phyloP scores from a whole-genome alignment of 225 moss, liverwort and hornwort genomes.

The Bryum argenteum region DNA sequence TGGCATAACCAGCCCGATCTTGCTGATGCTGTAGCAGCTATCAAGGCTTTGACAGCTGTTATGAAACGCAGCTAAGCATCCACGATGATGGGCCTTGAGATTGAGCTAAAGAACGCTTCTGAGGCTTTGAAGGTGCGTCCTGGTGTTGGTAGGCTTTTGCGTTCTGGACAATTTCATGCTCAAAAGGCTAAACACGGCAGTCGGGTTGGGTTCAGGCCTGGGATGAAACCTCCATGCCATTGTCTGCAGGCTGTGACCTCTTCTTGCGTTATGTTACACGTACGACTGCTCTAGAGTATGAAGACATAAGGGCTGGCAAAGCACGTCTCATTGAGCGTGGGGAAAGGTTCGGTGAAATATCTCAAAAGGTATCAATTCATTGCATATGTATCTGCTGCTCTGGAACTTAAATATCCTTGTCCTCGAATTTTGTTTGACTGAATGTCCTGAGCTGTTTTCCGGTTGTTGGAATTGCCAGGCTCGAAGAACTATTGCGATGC shows the following conservation, averaged over 20 bases:
- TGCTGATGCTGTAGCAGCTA: constrained; percentile 78
- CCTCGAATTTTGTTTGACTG: background rate
- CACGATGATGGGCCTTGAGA: constrained; percentile 81
- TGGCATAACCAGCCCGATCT: constrained; percentile 73
- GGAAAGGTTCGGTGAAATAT: constrained; percentile 80
- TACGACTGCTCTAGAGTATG: constrained; percentile 72
- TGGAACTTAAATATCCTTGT: background rate
- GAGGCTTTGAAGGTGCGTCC: constrained; percentile 64
- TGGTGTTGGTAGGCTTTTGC: constrained; percentile 1
- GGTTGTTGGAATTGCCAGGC: constrained; percentile 52
- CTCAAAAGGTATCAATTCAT: constrained; percentile 61
- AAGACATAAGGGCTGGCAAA: constrained; percentile 76
- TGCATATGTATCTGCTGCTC: constrained; percentile 1
- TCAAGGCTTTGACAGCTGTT: constrained; percentile 72
- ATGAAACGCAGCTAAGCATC: constrained; percentile 71
- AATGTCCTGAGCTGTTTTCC: background rate
- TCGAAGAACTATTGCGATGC: constrained; percentile 75
- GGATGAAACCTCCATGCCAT: constrained; percentile 83
- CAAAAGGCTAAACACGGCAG: constrained; percentile 20
- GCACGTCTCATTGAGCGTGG: constrained; percentile 82
- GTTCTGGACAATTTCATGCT: background rate
- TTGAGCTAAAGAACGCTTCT: constrained; percentile 73
- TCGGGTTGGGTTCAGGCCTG: constrained; percentile 66
- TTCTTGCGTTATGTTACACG: constrained; percentile 90
- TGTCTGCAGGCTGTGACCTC: constrained; percentile 89